These are phyloP conservation scores for Stygiomarasmius scandens DNA, from an alignment of 1,284 basidiomycete species.

Conservation along the genomic window DNA sequence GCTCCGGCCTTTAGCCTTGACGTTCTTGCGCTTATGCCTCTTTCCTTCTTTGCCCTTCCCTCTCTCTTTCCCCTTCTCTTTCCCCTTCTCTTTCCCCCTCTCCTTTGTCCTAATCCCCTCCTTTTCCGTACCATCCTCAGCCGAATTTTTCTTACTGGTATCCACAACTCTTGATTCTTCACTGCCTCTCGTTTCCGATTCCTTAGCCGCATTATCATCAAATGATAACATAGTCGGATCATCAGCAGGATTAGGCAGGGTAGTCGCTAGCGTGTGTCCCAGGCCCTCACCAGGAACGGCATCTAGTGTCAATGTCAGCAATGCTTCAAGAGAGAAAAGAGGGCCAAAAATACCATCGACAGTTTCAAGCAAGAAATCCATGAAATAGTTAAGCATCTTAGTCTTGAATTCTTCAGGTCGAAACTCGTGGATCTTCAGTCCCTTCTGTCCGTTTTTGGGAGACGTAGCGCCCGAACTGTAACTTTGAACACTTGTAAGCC, in stretches of 20 bases:
- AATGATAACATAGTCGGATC: too few species aligned
- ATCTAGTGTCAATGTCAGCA: too few species aligned
- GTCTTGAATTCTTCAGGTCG: not conserved
- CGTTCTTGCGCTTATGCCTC: too few species aligned
- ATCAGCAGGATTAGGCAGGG: too few species aligned
- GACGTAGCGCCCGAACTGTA: not conserved
- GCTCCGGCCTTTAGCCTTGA: too few species aligned
- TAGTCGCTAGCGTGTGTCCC: too few species aligned
- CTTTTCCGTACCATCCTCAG: not conserved
- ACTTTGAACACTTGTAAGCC: not conserved
- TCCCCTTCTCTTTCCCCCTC: not conserved
- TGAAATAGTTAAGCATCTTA: not conserved
- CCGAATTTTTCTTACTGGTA: too few species aligned
- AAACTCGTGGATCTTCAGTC: not conserved
- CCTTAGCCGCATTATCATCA: not conserved
- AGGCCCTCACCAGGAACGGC: too few species aligned
- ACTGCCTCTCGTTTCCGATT: not conserved
- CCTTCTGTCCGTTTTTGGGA: not conserved
- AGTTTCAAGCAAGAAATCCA: not conserved
- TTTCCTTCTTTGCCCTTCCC: not conserved
- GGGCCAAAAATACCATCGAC: not conserved
- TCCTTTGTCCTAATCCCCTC: not conserved
- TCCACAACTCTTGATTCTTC: too few species aligned
- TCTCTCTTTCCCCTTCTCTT: conserved; percentile 11
- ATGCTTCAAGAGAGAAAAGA: too few species aligned